A percentile compares a stretch with the other conserved stretches of the same genome.
Conservation (phyloP, 805 yeast species). For the Hanseniaspora osmophila region DNA sequence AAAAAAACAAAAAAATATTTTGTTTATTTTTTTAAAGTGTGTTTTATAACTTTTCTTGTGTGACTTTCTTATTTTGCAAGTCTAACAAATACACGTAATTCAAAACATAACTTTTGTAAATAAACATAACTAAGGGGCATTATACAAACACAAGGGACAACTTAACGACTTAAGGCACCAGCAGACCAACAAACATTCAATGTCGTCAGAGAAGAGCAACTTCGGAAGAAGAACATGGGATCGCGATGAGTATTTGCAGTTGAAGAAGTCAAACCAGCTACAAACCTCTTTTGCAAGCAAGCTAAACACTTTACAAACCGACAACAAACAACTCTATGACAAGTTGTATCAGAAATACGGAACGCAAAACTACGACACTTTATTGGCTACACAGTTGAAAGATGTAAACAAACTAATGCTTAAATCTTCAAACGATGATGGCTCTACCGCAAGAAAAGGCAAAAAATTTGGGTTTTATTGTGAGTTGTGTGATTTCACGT, state of each 20-base stretch:
- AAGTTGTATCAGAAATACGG: slow-evolving; percentile 13
- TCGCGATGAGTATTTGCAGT: slow-evolving; percentile 48
- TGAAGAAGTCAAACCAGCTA: slow-evolving; percentile 15
- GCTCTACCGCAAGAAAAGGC: slow-evolving; percentile 27
- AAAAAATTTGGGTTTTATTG: slow-evolving; percentile 76
- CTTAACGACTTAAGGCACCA: too few relatives aligned
- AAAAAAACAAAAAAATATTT: too few relatives aligned
- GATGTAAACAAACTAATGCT: slow-evolving; percentile 19
- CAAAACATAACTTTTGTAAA: not conserved
- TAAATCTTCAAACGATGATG: not conserved
- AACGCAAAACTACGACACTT: slow-evolving; percentile 10
- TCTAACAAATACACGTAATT: too few relatives aligned
- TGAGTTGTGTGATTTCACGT: slow-evolving; percentile 64
- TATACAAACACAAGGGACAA: not conserved
- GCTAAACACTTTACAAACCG: too few relatives aligned
- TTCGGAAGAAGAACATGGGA: slow-evolving; percentile 66
- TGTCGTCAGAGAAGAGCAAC: slow-evolving; percentile 2
- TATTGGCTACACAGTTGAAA: slow-evolving; percentile 14
- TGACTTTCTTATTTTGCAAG: too few relatives aligned
- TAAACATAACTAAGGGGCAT: not conserved
- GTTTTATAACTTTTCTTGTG: not conserved
- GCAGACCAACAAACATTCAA: not conserved
- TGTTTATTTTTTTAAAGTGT: not conserved
- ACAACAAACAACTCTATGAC: slow-evolving; percentile 7
- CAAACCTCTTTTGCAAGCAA: slow-evolving; percentile 4